phyloP scores from a whole-genome alignment of 805 yeast species.

The Candida manassasensis region DNA sequence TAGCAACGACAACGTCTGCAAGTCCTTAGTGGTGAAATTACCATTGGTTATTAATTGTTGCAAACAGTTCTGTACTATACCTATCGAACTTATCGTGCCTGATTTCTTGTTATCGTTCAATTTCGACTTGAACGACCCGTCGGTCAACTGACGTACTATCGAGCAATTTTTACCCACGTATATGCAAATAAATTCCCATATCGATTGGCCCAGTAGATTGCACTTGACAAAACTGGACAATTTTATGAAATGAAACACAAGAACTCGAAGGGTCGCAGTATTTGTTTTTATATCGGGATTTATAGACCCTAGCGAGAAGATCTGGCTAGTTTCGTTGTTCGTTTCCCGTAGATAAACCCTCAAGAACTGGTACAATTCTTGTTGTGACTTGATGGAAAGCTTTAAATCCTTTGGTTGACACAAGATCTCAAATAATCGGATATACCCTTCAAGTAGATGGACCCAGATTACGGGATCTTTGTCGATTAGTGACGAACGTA shows the following conservation, averaged over 20 bases:
- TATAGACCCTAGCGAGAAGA: conserved; percentile 66
- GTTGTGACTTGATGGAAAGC: conserved; percentile 50
- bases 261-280: conserved; percentile 42
- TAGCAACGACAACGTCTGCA: conserved; percentile 41
- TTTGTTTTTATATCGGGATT: conserved; percentile 63
- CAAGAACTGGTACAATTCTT: conserved; percentile 53
- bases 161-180: conserved; percentile 44
- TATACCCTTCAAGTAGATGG: conserved; percentile 62
- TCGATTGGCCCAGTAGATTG: conserved; percentile 52
- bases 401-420: conserved; percentile 27
- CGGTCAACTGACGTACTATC: conserved; percentile 48
- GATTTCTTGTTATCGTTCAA: conserved; percentile 46
- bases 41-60: conserved; percentile 43
- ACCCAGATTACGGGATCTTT: conserved; percentile 84
- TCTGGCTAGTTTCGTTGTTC: conserved; percentile 53
- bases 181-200: conserved; percentile 61
- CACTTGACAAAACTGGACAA: conserved; percentile 51
- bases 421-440: conserved; percentile 46
- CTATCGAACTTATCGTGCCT: conserved; percentile 43
- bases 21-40: conserved; percentile 42
- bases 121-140: conserved; percentile 48
- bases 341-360: conserved; percentile 57
- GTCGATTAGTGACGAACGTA: conserved; percentile 72
- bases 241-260: conserved; percentile 48
- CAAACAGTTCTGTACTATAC: conserved; percentile 49